Base-by-base conservation (phyloP, 202 grass and related monocot genomes). In the Panicum virgatum region DNA sequence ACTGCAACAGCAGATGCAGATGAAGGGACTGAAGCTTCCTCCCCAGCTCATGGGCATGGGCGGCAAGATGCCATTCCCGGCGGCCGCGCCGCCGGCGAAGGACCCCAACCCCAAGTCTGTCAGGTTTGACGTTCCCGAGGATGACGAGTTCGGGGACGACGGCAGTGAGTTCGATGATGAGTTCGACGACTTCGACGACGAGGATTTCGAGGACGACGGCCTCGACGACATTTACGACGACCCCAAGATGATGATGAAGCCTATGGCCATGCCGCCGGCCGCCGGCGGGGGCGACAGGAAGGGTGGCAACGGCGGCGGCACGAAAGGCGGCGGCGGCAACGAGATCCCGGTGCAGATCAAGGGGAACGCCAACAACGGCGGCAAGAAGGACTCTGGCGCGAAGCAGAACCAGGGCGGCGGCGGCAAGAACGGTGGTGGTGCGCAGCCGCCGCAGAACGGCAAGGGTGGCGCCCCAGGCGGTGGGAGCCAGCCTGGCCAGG, bases 11-110 rank as follows among this genome's bases (percentile, higher is more conserved):
- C 90, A 89, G 90, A 73, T 93, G 83, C 83, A 92, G 46, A 77
- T 93, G 72, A 89, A 86, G 59, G 94, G 88, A 19, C 67, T 97
- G 81, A 93, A 97, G 70, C 59, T 97, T 25, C 86, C 73, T 0
- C 86, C 81, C 0, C 88, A 87, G 62, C 72, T 93, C 66, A 83
- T 87, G 68, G 44, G 8, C 68, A 19, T 47, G 60, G 87, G 86
- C 62, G 82, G 65, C 62, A 93, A 93, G 85, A 77, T 92, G 81
- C 90, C 93, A 22, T 71, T 86, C 34, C 30, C 76, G 7, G 77
- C 81, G 29, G 53, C 79, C 5, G 64, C 67, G 9, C 56, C 70
- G 6, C 73, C 82, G 5, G 37, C 18, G 34, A 86, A 86, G 64
- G 86, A 89, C 26, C 83, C n/a, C n/a, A n/a, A n/a, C n/a, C n/a